A percentile compares a stretch with the other conserved stretches of the same genome.
These are phyloP conservation scores for Auricularia cornea DNA, from an alignment of 768 basidiomycete species.

Conservation along the genomic window DNA sequence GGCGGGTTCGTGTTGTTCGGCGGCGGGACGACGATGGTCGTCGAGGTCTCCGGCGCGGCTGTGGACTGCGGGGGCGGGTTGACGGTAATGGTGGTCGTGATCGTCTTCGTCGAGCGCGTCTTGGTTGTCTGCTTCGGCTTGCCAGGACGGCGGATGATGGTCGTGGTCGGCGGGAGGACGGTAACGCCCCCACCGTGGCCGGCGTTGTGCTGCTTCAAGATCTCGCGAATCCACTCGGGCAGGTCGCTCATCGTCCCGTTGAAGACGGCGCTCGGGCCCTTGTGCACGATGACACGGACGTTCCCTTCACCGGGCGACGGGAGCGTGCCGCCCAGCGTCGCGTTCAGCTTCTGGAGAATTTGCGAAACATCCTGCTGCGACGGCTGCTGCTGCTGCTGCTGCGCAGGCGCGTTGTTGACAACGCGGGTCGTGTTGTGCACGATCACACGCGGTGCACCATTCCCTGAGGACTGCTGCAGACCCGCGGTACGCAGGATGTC, in stretches of 20 bases:
- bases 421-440: neutral
- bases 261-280: neutral
- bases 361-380: neutral
- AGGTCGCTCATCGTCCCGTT: neutral
- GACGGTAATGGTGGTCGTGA: neutral
- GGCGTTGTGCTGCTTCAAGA: neutral
- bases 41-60: neutral
- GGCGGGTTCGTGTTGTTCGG: neutral
- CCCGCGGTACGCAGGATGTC: neutral
- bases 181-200: neutral
- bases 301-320: neutral
- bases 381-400: no score
- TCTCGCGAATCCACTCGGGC: neutral
- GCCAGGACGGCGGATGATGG: neutral
- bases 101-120: neutral
- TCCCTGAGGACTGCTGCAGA: neutral
- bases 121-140: neutral
- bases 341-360: neutral
- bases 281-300: neutral
- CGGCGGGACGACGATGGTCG: neutral
- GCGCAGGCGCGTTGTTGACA: neutral
- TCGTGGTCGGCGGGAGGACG: neutral
- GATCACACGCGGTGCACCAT: neutral
- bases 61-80: neutral
- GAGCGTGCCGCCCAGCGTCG: neutral